Base-by-base conservation (phyloP, 257 asterid species). In the Mitragyna speciosa region DNA sequence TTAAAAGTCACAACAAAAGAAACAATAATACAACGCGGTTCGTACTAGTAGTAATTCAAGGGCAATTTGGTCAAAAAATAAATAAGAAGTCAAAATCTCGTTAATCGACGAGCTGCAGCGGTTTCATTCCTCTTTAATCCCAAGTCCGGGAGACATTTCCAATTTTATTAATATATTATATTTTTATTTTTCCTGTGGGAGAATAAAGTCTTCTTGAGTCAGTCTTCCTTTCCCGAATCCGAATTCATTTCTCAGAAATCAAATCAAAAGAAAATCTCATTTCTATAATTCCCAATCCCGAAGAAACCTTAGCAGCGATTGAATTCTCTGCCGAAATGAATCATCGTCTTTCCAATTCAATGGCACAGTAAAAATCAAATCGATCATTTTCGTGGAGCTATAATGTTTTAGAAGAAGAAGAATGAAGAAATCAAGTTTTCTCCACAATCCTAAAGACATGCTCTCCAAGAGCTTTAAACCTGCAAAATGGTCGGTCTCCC, bases 381-480 rank as follows among this genome's bases (percentile, higher is more conserved):
- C 30, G 22, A 28, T 8, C 30, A 15, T 64, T 12, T 28, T 28
- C 22, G 39, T 36, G 2, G 41, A 28, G 70, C 22, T 14, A 20
- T 64, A 64, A 30, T 28, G 22, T 43, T 64, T 64, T 64, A 26
- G 36, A 63, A 63, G 54, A 45, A 28, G 63, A 33, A 36, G 28
- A n/a, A 94, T 91, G 97, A 92, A 85, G 94, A 91, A 91, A 85
- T 85, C 98, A 22, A 94, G 86, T 82, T 83, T 94, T 77, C 78
- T 93, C 82, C 94, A 88, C 83, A 89, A 76, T 63, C 89, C 97
- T 10, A 91, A 91, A 86, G 96, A 89, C 33, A 84, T 90, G 91
- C 86, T 95, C 41, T 85, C 89, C 75, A 87, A 88, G 90, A 89
- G 95, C 92, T 95, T 95, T 88, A 90, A 93, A 75, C 94, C 98